Percentiles rank a stretch among this genome's conserved stretches.
phyloP scores from a whole-genome alignment of 345 rosid species.

The Sisymbrium altissimum region DNA sequence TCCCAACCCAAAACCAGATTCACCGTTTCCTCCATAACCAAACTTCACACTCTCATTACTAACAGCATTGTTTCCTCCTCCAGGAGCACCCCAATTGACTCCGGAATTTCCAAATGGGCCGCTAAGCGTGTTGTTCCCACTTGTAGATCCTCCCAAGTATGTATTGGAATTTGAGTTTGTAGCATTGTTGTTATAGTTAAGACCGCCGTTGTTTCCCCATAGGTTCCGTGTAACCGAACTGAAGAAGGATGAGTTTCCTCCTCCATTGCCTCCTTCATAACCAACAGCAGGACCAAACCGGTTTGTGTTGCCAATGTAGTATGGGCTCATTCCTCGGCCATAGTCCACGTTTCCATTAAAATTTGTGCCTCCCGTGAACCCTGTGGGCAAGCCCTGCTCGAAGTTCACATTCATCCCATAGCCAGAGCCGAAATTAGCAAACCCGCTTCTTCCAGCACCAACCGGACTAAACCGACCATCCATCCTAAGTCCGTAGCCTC shows the following conservation, averaged over 20 bases:
- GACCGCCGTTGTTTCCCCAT: constrained; percentile 70
- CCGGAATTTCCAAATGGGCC: constrained; percentile 64
- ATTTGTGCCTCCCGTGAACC: constrained; percentile 57
- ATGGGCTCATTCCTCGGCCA: constrained; percentile 68
- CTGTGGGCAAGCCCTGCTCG: constrained; percentile 67
- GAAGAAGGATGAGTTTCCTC: constrained; percentile 63
- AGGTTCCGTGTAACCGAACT: constrained; percentile 62
- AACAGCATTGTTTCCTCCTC: constrained; percentile 34
- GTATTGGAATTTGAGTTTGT: constrained; percentile 44
- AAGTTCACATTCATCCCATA: constrained; percentile 72
- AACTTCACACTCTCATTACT: constrained; percentile 27
- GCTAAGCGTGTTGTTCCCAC: constrained; percentile 41
- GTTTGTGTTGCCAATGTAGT: constrained; percentile 60
- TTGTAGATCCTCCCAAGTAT: constrained; percentile 46
- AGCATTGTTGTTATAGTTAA: constrained; percentile 31
- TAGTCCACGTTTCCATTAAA: constrained; percentile 59
- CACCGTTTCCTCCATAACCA: constrained; percentile 33
- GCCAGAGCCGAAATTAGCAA: constrained; percentile 40
- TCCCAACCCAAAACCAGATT: constrained; percentile 35
- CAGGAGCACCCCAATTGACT: constrained; percentile 67
- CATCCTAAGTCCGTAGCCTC: constrained; percentile 56
- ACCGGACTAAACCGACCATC: constrained; percentile 81
- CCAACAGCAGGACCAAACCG: constrained; percentile 70
- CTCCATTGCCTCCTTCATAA: constrained; percentile 45
- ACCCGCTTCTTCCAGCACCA: constrained; percentile 56